Evolutionary conservation across 208 protist genomes (phyloP), one percentile per base, ranked within the genome.

Genomic region (Naegleria lovaniensis): DNA sequence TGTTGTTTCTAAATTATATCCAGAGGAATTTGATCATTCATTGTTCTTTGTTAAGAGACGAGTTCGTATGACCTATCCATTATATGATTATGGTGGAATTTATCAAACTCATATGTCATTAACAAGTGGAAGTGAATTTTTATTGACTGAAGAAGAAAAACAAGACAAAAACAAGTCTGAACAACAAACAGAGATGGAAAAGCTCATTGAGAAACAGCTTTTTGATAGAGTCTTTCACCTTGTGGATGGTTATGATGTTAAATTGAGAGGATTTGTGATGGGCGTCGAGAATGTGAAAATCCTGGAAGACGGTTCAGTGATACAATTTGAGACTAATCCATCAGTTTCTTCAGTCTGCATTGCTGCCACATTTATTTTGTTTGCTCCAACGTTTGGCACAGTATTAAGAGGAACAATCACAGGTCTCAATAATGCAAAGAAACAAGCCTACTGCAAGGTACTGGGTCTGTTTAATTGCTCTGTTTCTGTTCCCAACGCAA

Each of bases 211-310:
- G 29, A 79, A 79, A 79, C 67, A 79, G n/a, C 29, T 79, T 36
- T 79, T 79, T 33, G 67, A 79, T 79, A 79, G 67, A 79, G 29
- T 9, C 3, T 79, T 36, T 79, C 29, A 36, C 9, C 29, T 79
- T 36, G 67, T 79, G 9, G 6, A 79, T 79, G 67, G 67, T 36
- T 79, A 79, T 79, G 67, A 79, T 36, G n/a, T 13, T 79, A 79
- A 79, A 36, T 79, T 79, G 29, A 79, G 67, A 79, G 67, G 67
- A 79, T 79, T 36, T 79, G 67, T 79, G n/a, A 79, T 79, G 67
- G 67, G 67, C 2, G 67, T 79, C 7, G 67, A 79, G 7, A 79
- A 79, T 79, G 67, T 79, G 19, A 79, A 79, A 79, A 36, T 79
- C 36, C n/a, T 79, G 9, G 67, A 79, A 36, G 29, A 79, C 0